Base-by-base conservation (phyloP, 257 asterid genomes). In the Craterostigma plantagineum region DNA sequence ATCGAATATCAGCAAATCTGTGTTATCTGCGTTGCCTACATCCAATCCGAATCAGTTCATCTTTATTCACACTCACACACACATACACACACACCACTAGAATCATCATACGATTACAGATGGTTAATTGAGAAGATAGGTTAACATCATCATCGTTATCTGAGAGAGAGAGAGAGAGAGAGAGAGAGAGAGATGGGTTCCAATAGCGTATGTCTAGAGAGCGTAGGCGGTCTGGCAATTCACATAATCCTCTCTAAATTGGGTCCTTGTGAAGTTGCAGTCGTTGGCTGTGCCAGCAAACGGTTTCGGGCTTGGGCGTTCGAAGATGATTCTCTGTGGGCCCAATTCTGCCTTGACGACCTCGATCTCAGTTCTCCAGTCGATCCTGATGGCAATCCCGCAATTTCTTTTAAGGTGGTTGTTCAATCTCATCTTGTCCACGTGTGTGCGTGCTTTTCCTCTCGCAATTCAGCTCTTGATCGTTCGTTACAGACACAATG, bases 271-370 rank as follows among this genome's bases (percentile, higher is more conserved):
- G 93, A 71, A 15, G 75, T 63, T 10, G 81, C 83, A 30, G 60
- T 81, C 7, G 73, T 76, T 16, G 63, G 75, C 30, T 76, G 95
- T 54, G 70, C 76, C 61, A 59, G 75, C 61, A 58, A 51, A 34
- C 64, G 64, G 18, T 77, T 73, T 46, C 70, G 62, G 12, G 34
- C 18, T 37, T 82, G 91, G 93, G 92, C 68, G 34, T 79, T 80
- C 44, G 92, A 23, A 23, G 30, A 79, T 11, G 92, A 79, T 12
- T 56, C 64, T 23, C 61, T 87, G n/a, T 87, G 98, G 95, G 66
- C 90, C 34, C 63, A 51, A 11, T 73, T 69, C 57, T 87, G 92
- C 65, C 62, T 62, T 11, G 43, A 39, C 15, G 93, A 87, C 12
- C 92, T 87, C 66, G 51, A 57, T 42, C 71, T 87, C 18, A 56